Base-by-base conservation (phyloP, 495 filamentous ascomycete genomes). In the Penicillium diatomitis region DNA sequence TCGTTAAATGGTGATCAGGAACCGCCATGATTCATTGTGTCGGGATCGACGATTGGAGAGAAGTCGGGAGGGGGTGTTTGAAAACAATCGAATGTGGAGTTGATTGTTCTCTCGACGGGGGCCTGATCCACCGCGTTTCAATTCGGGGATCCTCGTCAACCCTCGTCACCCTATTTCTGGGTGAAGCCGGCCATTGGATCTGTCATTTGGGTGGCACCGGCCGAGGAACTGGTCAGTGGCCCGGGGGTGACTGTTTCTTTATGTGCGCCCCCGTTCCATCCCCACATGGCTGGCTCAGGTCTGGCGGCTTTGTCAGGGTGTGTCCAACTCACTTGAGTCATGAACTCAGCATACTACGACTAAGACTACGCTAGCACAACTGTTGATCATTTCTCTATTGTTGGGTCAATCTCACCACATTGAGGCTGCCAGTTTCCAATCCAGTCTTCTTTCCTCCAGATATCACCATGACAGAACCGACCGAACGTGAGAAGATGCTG, bases 401-500 rank as follows among this genome's bases (percentile, higher is more conserved):
- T 20, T 20, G 20, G 20, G 20, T 20, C 20, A 20, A 20, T 20
- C 20, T 20, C 20, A 20, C 20, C 20, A 20, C 20, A 20, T 20
- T 20, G 20, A 20, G 20, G 2, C 20, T 20, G 2, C 2, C 20
- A 2, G 20, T 0, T 20, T 20, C 20, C 20, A 20, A 20, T 20
- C 20, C 20, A 20, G 20, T 20, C 20, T 20, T 20, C 20, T 20
- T 20, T 20, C 20, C 20, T 20, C 11, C 8, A 28, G 11, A 7
- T 3, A 9, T 7, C 4, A 29, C 33, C n/a, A 64, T 63, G 56
- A 49, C 55, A 3, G 42, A 60, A 32, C 33, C 52, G 10, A 61
- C 58, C 0, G 65, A 70, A 32, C 58, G 52, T 46, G 62, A 70
- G 37, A 67, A 65, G 38, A 70, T 70, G 63, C 61, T 57, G 10